Percentiles rank a stretch among this genome's conserved stretches.
Evolutionary conservation across 768 basidiomycete genomes (phyloP).

Genomic region (Galerina sulciceps): DNA sequence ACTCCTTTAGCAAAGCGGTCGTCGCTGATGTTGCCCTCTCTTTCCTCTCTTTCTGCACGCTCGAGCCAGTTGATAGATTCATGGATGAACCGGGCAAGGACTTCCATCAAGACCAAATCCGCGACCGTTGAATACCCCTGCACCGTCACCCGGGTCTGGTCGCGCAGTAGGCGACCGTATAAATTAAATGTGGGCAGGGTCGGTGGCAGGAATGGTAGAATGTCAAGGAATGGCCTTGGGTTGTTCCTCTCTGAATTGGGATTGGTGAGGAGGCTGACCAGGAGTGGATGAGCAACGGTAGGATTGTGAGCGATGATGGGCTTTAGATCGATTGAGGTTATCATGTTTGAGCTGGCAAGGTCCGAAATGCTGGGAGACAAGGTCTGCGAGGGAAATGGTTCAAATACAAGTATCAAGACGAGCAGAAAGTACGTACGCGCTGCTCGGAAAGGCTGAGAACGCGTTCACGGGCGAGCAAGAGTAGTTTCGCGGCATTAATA

Average conservation of each 20-base stretch:
- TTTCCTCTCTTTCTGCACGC: slow-evolving; percentile 68
- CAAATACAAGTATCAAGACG: not conserved
- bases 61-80: slow-evolving; percentile 74
- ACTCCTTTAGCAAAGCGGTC: slow-evolving; percentile 76
- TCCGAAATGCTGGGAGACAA: slow-evolving; percentile 55
- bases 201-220: slow-evolving; percentile 69
- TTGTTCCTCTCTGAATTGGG: slow-evolving; percentile 39
- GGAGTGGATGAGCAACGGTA: slow-evolving; percentile 68
- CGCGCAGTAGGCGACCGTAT: slow-evolving; percentile 68
- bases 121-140: slow-evolving; percentile 59
- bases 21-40: slow-evolving; percentile 69
- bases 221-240: slow-evolving; percentile 61
- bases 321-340: slow-evolving; percentile 71
- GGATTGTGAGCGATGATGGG: slow-evolving; percentile 72
- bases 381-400: slow-evolving; percentile 37
- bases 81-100: slow-evolving; percentile 73
- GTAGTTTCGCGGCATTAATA: slow-evolving; percentile 67
- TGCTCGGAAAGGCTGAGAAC: slow-evolving; percentile 78
- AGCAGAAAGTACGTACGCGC: slow-evolving; percentile 49
- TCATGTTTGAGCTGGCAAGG: slow-evolving; percentile 50
- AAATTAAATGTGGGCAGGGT: slow-evolving; percentile 77
- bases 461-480: slow-evolving; percentile 71
- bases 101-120: slow-evolving; percentile 65
- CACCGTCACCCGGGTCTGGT: slow-evolving; percentile 53
- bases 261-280: slow-evolving; percentile 59